These are phyloP conservation scores for Casuarina cunninghamiana DNA, from an alignment of 306 rosid genomes.

Conservation along the genomic window DNA sequence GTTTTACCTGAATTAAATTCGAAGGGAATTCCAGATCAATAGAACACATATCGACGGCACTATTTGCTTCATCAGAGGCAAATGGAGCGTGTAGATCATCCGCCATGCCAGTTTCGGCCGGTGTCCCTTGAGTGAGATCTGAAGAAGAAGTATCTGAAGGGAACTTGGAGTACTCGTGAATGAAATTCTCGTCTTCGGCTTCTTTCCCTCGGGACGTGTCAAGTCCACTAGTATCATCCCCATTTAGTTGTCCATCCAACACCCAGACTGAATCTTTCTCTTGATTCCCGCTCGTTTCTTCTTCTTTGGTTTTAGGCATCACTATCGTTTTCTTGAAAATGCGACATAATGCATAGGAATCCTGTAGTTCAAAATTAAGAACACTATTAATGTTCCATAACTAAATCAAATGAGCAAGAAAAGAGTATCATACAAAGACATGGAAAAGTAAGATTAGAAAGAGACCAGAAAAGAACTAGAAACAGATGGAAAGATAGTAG, in stretches of 20 bases:
- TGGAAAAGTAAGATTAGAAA: slow-evolving; percentile 33
- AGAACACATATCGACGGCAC: slow-evolving; percentile 52
- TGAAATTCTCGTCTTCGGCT: slow-evolving; percentile 44
- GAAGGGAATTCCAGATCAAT: slow-evolving; percentile 50
- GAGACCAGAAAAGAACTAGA: slow-evolving; percentile 27
- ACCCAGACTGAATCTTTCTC: slow-evolving; percentile 35
- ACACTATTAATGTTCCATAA: slow-evolving; percentile 5
- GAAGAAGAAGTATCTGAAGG: slow-evolving; percentile 80
- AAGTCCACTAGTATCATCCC: slow-evolving; percentile 48
- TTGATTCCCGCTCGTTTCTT: slow-evolving; percentile 12
- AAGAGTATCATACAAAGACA: slow-evolving; percentile 31
- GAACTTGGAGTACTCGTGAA: slow-evolving; percentile 44
- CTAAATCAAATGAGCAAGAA: slow-evolving; percentile 6
- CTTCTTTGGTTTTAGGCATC: slow-evolving; percentile 41
- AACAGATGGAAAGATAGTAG: slow-evolving; percentile 39
- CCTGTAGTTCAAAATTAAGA: slow-evolving; percentile 43
- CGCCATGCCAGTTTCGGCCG: slow-evolving; percentile 47
- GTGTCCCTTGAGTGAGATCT: slow-evolving; percentile 92
- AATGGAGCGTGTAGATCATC: slow-evolving; percentile 73
- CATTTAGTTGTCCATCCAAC: slow-evolving; percentile 34
- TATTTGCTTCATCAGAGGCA: slow-evolving; percentile 86
- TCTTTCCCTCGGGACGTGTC: slow-evolving; percentile 52
- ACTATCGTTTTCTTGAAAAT: slow-evolving; percentile 77
- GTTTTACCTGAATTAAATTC: slow-evolving; percentile 61
- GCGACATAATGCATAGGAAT: slow-evolving; percentile 90